Conservation (phyloP, 805 yeast species). For the Pichia occidentalis region DNA sequence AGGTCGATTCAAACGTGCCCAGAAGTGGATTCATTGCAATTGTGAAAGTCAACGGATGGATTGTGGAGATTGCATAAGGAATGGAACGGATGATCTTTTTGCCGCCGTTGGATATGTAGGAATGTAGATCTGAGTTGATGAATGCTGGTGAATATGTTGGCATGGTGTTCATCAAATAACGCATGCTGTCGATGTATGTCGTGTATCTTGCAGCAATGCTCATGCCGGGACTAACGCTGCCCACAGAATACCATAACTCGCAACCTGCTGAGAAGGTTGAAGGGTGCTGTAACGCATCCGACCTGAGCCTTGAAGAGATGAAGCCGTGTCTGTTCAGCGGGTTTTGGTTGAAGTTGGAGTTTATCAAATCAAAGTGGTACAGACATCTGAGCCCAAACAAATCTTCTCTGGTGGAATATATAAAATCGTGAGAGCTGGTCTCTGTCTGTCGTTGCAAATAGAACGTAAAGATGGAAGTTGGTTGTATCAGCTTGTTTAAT, state of each 20-base stretch:
- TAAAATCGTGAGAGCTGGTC: slow-evolving; percentile 59
- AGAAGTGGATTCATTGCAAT: slow-evolving; percentile 80
- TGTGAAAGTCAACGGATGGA: slow-evolving; percentile 77
- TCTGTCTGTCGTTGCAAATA: slow-evolving; percentile 65
- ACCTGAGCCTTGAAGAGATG: slow-evolving; percentile 6
- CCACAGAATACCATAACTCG: slow-evolving; percentile 83
- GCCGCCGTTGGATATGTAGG: slow-evolving; percentile 3
- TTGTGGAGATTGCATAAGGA: slow-evolving; percentile 9
- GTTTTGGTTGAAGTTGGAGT: not conserved
- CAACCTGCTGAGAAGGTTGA: slow-evolving; percentile 66
- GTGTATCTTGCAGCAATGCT: slow-evolving; percentile 81
- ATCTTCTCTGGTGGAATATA: slow-evolving; percentile 79
- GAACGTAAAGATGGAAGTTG: slow-evolving; percentile 49
- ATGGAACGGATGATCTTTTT: slow-evolving; percentile 3
- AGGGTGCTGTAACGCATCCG: slow-evolving; percentile 14
- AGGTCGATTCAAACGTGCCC: slow-evolving; percentile 84
- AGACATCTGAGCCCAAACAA: slow-evolving; percentile 75
- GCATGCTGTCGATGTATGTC: slow-evolving; percentile 40
- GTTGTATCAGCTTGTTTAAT: slow-evolving; percentile 22
- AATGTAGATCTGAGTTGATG: not conserved
- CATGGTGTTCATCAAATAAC: slow-evolving; percentile 6
- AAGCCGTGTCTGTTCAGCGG: not conserved
- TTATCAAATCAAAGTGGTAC: slow-evolving; percentile 49
- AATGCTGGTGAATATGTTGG: slow-evolving; percentile 3
- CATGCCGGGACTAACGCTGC: slow-evolving; percentile 81